Evolutionary conservation across 495 filamentous ascomycete species (phyloP), one percentile per base, ranked within the genome.

Genomic region (Usnea hakonensis): DNA sequence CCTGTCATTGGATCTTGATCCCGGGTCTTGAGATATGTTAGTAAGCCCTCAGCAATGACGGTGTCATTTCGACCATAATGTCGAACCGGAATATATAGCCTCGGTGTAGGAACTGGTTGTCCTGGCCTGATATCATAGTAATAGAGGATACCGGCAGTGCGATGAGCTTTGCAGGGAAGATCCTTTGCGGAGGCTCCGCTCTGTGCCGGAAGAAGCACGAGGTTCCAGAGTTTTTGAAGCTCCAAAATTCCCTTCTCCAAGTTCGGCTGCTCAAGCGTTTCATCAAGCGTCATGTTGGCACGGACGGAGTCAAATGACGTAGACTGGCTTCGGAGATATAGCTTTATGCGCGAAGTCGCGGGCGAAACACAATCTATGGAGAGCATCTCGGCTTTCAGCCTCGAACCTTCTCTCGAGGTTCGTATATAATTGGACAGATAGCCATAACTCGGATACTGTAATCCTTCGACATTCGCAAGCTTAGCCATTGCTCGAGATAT

Each of bases 81-180:
- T 13, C 71, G 69, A 2, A 70, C 73, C 0, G 71, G 70, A 19
- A 77, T 55, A 60, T 77, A 78, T 19, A 73, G 57, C 54, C 76
- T 76, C 9, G 68, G 58, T n/a, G 65, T 69, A 3, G 74, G 73
- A 6, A 64, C 23, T 17, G 43, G n/a, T 21, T 37, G 55, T 16
- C 63, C 67, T 23, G 70, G 61, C 38, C 62, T 65, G 43, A 78
- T 64, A 17, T 75, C 72, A 40, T 72, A 66, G 64, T 76, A 68
- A 64, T 75, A 76, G 19, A 76, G 64, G n/a, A 73, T 73, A 17
- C 75, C 75, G 2, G 67, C 70, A 2, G 75, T 76, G 4, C 73
- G 69, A 48, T 77, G 75, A 14, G 44, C 46, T 13, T 52, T 55
- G 8, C 50, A 37, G 4, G 67, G 64, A 19, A 62, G 52, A 14